These are phyloP conservation scores for Barbarea vulgaris DNA, from an alignment of 345 rosid species.

Conservation along the genomic window DNA sequence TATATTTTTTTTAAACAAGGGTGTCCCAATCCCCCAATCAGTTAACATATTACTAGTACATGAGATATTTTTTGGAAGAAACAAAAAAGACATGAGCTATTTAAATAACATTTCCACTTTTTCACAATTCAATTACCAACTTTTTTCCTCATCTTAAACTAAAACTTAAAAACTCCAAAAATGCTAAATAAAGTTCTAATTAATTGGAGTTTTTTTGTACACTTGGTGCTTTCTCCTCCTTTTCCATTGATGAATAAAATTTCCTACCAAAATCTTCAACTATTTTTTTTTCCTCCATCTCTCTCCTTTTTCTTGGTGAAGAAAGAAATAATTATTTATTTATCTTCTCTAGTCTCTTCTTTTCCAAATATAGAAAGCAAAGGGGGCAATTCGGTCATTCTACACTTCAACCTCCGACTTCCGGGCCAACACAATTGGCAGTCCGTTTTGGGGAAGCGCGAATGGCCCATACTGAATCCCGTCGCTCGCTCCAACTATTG, in stretches of 20 bases:
- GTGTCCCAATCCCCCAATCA: constrained; percentile 3
- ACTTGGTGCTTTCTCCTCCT: constrained; percentile 26
- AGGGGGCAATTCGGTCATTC: constrained; percentile 5
- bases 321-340: not conserved
- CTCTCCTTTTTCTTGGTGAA: not conserved
- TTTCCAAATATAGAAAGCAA: constrained; percentile 8
- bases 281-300: not conserved
- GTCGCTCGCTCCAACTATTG: constrained; percentile 47
- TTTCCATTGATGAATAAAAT: not conserved
- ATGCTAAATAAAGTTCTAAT: not conserved
- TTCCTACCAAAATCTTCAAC: constrained; percentile 29
- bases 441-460: constrained; percentile 80
- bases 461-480: constrained; percentile 91
- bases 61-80: not conserved
- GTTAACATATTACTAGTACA: not conserved
- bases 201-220: constrained; percentile 14
- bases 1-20: not conserved
- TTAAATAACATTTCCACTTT: not conserved
- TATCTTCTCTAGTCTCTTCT: not conserved
- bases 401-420: constrained; percentile 34
- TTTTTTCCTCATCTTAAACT: not conserved
- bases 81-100: not conserved
- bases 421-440: constrained; percentile 61
- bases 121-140: not conserved
- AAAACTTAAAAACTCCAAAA: not conserved